Base-by-base conservation (phyloP, 2,329 filamentous ascomycete genomes). In the Botrytis pseudocinerea region DNA sequence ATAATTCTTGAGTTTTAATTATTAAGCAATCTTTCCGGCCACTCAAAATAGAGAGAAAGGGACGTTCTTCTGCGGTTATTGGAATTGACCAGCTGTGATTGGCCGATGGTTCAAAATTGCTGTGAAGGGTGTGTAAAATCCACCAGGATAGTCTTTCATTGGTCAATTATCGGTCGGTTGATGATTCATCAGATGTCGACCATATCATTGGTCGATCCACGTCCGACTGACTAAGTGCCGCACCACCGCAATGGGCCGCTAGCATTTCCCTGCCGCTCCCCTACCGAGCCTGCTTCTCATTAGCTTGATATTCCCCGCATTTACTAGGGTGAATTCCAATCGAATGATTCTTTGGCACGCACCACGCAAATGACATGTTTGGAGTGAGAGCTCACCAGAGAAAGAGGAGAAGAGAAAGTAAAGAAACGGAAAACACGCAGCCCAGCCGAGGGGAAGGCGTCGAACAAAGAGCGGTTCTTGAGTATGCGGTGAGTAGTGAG, bases 1-100 rank as follows among this genome's bases (percentile, higher is more conserved):
- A 44, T 70, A 44, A 70, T 60, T 38, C 51, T 72, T 25, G 62
- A 68, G 80, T 32, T 57, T 57, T 16, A 32, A 68, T 68, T 57
- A 68, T 54, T 68, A 68, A 68, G 65, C 65, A n/a, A 14, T 38
- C 10, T 40, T 40, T 10, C 3, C 16, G 32, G 12, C 65, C 65
- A 68, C 25, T 54, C 14, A 25, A 0, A 66, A 54, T 54, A 8
- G 46, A 54, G 46, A 7, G 22, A 40, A 54, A 66, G 48, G 44
- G 63, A 66, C 38, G 4, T 51, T 65, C 22, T 40, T 40, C 5
- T 40, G 5, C 20, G 63, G 4, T 20, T 25, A 18, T 35, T 48
- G 25, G 6, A 38, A 18, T 38, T 35, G 32, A 9, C 14, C 22
- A 40, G 8, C 16, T 2, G 14, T 28, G 3, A 40, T 28, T 20